These are phyloP conservation scores for Saprolegnia parasitica DNA, from an alignment of 352 stramenopile species.

Conservation along the genomic window DNA sequence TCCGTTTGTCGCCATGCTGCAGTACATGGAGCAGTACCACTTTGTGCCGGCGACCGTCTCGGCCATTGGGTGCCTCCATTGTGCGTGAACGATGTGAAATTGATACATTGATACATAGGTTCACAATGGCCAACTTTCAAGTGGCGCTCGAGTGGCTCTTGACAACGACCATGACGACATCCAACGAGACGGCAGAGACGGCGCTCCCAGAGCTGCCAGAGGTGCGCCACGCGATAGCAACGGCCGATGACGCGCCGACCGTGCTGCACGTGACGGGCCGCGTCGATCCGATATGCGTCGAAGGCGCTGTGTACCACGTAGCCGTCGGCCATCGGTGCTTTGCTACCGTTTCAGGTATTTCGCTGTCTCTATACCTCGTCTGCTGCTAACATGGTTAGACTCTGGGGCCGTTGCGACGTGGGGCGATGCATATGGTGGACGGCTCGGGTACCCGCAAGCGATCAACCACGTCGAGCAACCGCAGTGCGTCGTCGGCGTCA, in stretches of 20 bases:
- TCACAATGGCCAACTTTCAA: slow-evolving; percentile 76
- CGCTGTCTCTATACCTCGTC: no score
- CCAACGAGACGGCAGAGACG: not conserved
- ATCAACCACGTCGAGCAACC: slow-evolving; percentile 40
- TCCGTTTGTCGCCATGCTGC: slow-evolving; percentile 50
- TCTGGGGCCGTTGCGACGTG: slow-evolving; percentile 76
- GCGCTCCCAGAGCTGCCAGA: not conserved
- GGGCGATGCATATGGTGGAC: slow-evolving; percentile 56
- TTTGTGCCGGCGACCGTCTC: slow-evolving; percentile 83
- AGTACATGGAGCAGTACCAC: slow-evolving; percentile 73
- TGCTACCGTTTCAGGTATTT: slow-evolving; percentile 8
- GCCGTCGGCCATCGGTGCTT: slow-evolving; percentile 14
- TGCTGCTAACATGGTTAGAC: slow-evolving; percentile 33
- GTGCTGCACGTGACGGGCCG: not conserved
- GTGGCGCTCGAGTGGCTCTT: slow-evolving; percentile 70
- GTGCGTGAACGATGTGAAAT: not conserved
- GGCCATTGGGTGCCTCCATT: slow-evolving; percentile 38
- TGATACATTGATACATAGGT: slow-evolving; percentile 30
- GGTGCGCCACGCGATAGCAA: not conserved
- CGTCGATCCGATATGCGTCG: not conserved
- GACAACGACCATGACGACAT: not conserved
- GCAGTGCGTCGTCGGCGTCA: slow-evolving; percentile 37
- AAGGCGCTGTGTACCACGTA: not conserved
- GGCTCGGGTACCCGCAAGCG: slow-evolving; percentile 51
- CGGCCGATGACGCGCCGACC: not conserved